Base-by-base conservation (phyloP, 2,329 filamentous ascomycete species). In the Fusarium foetens region DNA sequence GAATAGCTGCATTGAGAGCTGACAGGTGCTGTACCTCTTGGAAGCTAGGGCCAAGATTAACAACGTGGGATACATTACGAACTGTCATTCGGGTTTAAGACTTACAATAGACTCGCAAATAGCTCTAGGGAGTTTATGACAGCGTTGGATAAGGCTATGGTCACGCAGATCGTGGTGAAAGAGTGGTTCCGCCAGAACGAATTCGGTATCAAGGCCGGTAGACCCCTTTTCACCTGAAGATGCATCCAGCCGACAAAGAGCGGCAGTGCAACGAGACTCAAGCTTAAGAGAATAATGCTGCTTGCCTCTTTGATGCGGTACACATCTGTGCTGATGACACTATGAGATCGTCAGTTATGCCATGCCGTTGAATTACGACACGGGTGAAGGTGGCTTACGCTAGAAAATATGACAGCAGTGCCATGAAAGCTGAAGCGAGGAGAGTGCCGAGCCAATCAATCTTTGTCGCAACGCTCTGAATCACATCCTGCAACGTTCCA, bases 161-260 rank as follows among this genome's bases (percentile, higher is more conserved):
- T 86, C 7, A 85, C 71, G 73, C 89, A 91, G 25, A 89, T 85
- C 31, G 80, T 83, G 0, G 87, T 85, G 72, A 91, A 92, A 6
- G 86, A 79, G 1, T 79, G 76, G 48, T 89, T 90, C n/a, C 80
- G 83, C 90, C 90, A 92, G 0, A 92, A 79, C 0, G 84, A 85
- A 75, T 91, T 91, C 0, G 90, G 90, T 27, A 92, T 90, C 12
- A 92, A 77, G 1, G 88, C 88, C 17, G 88, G 85, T 6, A 81
- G 81, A 14, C 82, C 81, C 1, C 77, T 74, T 16, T 79, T 80
- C 52, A 86, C 85, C 53, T 86, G 87, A 7, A 81, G 80, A 16
- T 83, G 81, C 52, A 89, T 84, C 89, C 89, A 91, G 14, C 80
- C 75, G 46, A 86, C 79, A 74, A 91, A 91, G 0, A 79, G 73